Percentiles rank a stretch among this genome's conserved stretches.
Evolutionary conservation across 805 yeast species (phyloP).

Genomic region (Cyberlindnera sargentensis): DNA sequence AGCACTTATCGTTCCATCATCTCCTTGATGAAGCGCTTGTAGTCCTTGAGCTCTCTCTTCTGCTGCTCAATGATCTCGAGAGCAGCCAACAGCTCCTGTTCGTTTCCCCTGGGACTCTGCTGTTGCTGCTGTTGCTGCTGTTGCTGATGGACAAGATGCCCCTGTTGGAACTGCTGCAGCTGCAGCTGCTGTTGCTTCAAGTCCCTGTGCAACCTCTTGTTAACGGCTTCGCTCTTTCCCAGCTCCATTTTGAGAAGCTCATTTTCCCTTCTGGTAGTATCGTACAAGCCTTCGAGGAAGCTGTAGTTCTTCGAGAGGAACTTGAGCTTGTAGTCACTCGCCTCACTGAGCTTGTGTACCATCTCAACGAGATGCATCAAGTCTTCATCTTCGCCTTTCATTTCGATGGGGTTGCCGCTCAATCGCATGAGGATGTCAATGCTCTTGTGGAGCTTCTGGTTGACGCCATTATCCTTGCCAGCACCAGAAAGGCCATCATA

Average conservation of each 20-base stretch:
- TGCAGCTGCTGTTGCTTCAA: background rate
- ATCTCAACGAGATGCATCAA: constrained; percentile 4
- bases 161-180: background rate
- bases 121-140: background rate
- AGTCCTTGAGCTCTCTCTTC: constrained; percentile 16
- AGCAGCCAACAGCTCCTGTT: background rate
- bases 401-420: constrained; percentile 10
- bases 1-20: constrained; percentile 16
- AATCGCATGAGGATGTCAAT: constrained; percentile 6
- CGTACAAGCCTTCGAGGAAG: constrained; percentile 17
- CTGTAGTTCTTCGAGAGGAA: constrained; percentile 20
- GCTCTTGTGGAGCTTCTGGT: background rate
- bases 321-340: constrained; percentile 12
- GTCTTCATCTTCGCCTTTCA: background rate
- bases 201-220: constrained; percentile 3
- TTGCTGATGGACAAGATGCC: background rate
- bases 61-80: constrained; percentile 8
- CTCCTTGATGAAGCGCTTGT: constrained; percentile 20
- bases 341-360: constrained; percentile 11
- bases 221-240: background rate
- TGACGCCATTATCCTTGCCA: background rate
- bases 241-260: constrained; percentile 2
- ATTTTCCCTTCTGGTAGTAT: constrained; percentile 9
- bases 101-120: background rate
- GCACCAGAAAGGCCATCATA: background rate